Evolutionary conservation across 2,329 filamentous ascomycete species (phyloP).

Genomic region (Nemania sp.): DNA sequence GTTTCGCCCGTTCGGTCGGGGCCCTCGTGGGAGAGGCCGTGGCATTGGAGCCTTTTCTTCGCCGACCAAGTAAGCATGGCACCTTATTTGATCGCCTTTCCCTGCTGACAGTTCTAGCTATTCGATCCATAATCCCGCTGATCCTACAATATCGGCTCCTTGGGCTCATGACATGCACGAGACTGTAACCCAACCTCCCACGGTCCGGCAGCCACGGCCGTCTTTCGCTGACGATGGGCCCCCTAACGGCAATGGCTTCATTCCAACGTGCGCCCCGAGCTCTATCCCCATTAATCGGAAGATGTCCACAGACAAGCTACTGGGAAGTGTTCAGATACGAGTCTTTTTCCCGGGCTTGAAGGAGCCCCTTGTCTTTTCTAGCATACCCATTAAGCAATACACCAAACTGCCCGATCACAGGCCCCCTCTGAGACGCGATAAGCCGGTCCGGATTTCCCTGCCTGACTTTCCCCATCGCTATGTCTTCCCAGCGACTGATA

Average conservation of each 20-base stretch:
- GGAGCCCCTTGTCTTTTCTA: slow-evolving; percentile 70
- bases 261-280: slow-evolving; percentile 62
- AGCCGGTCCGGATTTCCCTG: slow-evolving; percentile 91
- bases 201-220: slow-evolving; percentile 49
- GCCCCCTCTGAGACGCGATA: slow-evolving; percentile 90
- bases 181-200: slow-evolving; percentile 55
- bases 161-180: slow-evolving; percentile 98
- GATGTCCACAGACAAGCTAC: slow-evolving; percentile 80
- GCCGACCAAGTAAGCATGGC: slow-evolving; percentile 64
- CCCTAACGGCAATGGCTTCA: slow-evolving; percentile 58
- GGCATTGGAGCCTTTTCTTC: slow-evolving; percentile 61
- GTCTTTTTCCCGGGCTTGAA: slow-evolving; percentile 80
- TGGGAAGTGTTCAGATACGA: slow-evolving; percentile 84
- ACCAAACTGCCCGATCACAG: slow-evolving; percentile 93
- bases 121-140: slow-evolving; percentile 52
- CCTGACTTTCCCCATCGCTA: slow-evolving; percentile 80
- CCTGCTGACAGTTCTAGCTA: slow-evolving; percentile 35
- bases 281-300: slow-evolving; percentile 71
- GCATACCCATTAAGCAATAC: slow-evolving; percentile 84
- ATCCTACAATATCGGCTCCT: slow-evolving; percentile 70
- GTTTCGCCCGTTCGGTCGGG: slow-evolving; percentile 72
- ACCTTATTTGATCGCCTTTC: slow-evolving; percentile 3
- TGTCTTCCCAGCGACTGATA: slow-evolving; percentile 85
- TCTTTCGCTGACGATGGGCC: slow-evolving; percentile 53
- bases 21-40: slow-evolving; percentile 64